A percentile compares a stretch with the other conserved stretches of the same genome.
Conservation (phyloP, 1,139 yeast genomes). For the Taphrina pruni region DNA sequence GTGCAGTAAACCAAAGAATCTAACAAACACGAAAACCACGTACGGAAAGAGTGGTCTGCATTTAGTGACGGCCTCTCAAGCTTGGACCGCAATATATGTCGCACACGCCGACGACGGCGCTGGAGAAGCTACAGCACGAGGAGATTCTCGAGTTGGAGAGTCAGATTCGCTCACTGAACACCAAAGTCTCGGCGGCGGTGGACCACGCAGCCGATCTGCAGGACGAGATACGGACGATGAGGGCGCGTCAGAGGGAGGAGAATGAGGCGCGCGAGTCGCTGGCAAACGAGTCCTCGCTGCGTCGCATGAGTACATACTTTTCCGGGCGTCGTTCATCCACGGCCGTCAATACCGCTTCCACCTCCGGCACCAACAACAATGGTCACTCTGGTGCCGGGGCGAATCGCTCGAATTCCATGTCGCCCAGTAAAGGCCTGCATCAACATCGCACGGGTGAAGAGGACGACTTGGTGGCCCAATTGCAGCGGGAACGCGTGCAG, state of each 20-base stretch:
- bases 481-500: slow-evolving; percentile 45
- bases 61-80: no score
- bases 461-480: slow-evolving; percentile 43
- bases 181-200: slow-evolving; percentile 37
- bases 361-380: no score
- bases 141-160: slow-evolving; percentile 34
- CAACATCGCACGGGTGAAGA: neutral
- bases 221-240: slow-evolving; percentile 27
- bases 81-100: neutral
- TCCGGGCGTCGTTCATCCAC: slow-evolving; percentile 21
- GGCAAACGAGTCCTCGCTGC: slow-evolving; percentile 29
- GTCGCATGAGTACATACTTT: slow-evolving; percentile 30
- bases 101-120: slow-evolving; percentile 5
- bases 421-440: slow-evolving; percentile 1
- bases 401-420: slow-evolving; percentile 14
- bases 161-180: slow-evolving; percentile 29
- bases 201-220: slow-evolving; percentile 38
- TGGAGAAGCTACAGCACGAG: slow-evolving; percentile 18
- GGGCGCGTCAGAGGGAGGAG: slow-evolving; percentile 34
- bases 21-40: no score
- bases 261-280: slow-evolving; percentile 11
- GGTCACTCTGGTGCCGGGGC: neutral
- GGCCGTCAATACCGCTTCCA: neutral
- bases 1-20: no score
- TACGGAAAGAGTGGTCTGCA: neutral